Evolutionary conservation across 176 grass and related monocot species (phyloP), one percentile per base, ranked within the genome.

Genomic region (Triticum monococcum): DNA sequence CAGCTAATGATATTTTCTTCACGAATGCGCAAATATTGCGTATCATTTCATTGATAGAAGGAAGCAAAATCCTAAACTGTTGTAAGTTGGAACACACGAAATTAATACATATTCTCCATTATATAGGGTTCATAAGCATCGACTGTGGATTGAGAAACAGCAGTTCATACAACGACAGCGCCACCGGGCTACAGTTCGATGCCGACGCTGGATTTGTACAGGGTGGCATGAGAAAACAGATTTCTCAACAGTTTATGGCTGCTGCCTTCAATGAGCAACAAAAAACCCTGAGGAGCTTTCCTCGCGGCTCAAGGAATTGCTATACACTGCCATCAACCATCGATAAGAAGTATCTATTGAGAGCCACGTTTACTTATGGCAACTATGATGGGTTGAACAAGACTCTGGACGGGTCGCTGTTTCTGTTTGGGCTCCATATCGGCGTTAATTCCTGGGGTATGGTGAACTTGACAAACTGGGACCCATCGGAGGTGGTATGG

Each of bases 81-180:
- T 46, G 41, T 10, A 45, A 12, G 41, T 31, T 9, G 1, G 28
- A 56, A 32, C 26, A 77, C 16, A 22, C 0, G 23, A 77, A 26
- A 20, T 4, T 4, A 1, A 20, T 32, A 73, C 6, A 43, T 73
- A 46, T 12, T 60, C 56, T n/a, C 7, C 7, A 22, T 14, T 28
- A 69, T 79, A 74, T 28, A 82, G 79, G 20, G 24, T 82, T 82
- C 14, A 1, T 82, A 82, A 82, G 18, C 79, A 69, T 82, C 25
- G 79, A 82, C 31, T 81, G 79, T 22, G 64, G 79, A n/a, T 54
- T 8, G 64, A 52, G 41, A 23, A 68, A 50, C 20, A 12, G 18
- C n/a, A 65, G 13, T 4, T 22, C 4, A 7, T 69, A 81, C 26
- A 67, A 48, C 9, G 64, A 36, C 3, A 5, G 0, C 18, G 1